phyloP scores from a whole-genome alignment of 2,329 filamentous ascomycete genomes.

The Aspergillus sp. region DNA sequence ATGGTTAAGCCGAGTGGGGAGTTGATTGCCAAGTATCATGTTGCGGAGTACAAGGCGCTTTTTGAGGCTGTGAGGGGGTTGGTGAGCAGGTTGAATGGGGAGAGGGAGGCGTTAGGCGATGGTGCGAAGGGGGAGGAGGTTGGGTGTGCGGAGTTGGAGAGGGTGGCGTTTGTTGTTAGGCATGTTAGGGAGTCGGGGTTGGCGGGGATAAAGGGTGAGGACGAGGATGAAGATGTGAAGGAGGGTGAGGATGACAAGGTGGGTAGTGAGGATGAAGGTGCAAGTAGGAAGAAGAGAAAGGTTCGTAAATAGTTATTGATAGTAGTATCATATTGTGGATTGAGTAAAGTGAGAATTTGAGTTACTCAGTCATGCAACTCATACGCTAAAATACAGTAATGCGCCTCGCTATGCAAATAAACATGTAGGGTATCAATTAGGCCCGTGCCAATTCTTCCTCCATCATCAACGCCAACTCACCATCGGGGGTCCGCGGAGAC shows the following conservation, averaged over 20 bases:
- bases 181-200: slow-evolving; percentile 34
- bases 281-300: slow-evolving; percentile 7
- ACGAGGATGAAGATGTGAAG: neutral
- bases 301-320: neutral
- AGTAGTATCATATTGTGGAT: neutral
- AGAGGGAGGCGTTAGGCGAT: neutral
- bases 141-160: slow-evolving; percentile 41
- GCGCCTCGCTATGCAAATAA: slow-evolving; percentile 14
- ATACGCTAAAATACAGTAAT: slow-evolving; percentile 7
- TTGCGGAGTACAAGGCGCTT: slow-evolving; percentile 43
- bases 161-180: slow-evolving; percentile 43
- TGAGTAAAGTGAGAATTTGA: neutral
- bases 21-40: slow-evolving; percentile 46
- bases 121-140: slow-evolving; percentile 25
- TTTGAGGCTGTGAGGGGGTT: slow-evolving; percentile 35
- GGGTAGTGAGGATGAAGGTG: neutral
- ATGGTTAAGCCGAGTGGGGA: slow-evolving; percentile 30
- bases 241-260: neutral
- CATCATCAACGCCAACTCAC: slow-evolving; percentile 32
- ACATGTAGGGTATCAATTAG: slow-evolving; percentile 11
- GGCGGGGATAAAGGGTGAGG: neutral
- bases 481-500: slow-evolving; percentile 18
- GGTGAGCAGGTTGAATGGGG: slow-evolving; percentile 23
- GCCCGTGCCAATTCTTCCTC: slow-evolving; percentile 31
- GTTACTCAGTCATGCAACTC: neutral